phyloP scores from a whole-genome alignment of 2,329 filamentous ascomycete genomes.

The Dothistroma septosporum region DNA sequence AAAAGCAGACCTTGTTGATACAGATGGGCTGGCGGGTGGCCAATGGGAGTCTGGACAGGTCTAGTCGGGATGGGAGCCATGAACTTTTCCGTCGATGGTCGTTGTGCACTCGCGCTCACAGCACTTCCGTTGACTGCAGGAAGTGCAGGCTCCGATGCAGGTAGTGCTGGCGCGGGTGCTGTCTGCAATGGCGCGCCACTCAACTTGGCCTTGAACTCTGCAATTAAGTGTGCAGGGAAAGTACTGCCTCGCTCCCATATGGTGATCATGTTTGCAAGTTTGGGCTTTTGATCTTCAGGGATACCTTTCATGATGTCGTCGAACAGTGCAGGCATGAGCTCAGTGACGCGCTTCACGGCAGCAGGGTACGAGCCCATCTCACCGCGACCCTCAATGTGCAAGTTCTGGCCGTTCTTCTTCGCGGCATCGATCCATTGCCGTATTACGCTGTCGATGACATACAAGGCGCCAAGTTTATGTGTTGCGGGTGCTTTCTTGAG shows the following conservation, averaged over 20 bases:
- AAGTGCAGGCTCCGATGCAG: constrained; percentile 4
- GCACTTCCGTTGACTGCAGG: constrained; percentile 17
- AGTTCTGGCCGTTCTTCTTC: constrained; percentile 71
- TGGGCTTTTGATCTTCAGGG: constrained; percentile 95
- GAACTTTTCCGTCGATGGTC: constrained; percentile 27
- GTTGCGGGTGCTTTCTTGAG: constrained; percentile 92
- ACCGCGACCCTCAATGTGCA: constrained; percentile 65
- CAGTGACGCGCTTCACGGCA: constrained; percentile 93
- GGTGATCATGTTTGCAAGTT: constrained; percentile 90
- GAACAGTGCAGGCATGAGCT: constrained; percentile 89
- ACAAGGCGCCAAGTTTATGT: constrained; percentile 97
- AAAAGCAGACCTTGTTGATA: constrained; percentile 31
- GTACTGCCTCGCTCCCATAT: constrained; percentile 97
- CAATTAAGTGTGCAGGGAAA: constrained; percentile 75
- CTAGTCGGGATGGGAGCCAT: constrained; percentile 30
- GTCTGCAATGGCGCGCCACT: constrained; percentile 14
- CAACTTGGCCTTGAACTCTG: constrained; percentile 69
- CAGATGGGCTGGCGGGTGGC: constrained; percentile 30
- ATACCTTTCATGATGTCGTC: constrained; percentile 87
- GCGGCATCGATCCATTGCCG: constrained; percentile 98
- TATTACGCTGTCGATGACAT: constrained; percentile 99
- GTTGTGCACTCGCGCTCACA: constrained; percentile 12
- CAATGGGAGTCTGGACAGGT: constrained; percentile 29
- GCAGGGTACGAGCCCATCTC: constrained; percentile 90
- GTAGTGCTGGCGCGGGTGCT: background rate